Evolutionary conservation across 148 eudicot species (phyloP), one percentile per base, ranked within the genome.

Genomic region (Pouteria glomerata): DNA sequence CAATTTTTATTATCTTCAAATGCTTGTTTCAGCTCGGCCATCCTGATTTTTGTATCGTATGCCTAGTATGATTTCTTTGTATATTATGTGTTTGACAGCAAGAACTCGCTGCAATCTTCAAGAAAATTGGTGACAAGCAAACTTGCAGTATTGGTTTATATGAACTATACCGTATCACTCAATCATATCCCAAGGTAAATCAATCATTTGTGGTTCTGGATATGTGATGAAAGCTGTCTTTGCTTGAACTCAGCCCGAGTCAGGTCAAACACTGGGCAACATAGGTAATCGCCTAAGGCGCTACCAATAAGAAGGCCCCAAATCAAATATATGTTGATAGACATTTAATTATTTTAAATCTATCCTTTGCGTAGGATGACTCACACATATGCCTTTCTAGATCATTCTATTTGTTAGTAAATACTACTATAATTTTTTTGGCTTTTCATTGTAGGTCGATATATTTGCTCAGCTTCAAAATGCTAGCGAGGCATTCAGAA

Each of bases 71-170:
- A n/a, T n/a, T n/a, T n/a, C n/a, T n/a, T n/a, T n/a, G n/a, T 44
- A 53, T 53, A 29, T 52, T 52, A 26, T 62, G 34, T 59, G n/a
- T 69, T 73, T 77, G 73, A 79, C 93, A 95, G 99, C 99, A 91
- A 92, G 99, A 95, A 80, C 87, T 95, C 72, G 99, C 94, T 61
- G 97, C 99, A 39, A 95, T 95, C 57, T 95, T 95, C 73, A 95
- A 95, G 86, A 95, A 95, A 79, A 95, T 95, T 75, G 99, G 96
- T 72, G 99, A 95, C 81, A 95, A 88, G 81, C 99, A 95, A 74
- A 95, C 99, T 63, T 95, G 99, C 83, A 84, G 89, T 26, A 92
- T 95, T 57, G 99, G 99, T 58, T 88, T 95, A 29, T 92, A 89
- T 83, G 99, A 95, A 73, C 73, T 95, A 13, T 95, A 95, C 73